Evolutionary conservation across 495 filamentous ascomycete species (phyloP).

Genomic region (Xylaria castorea): DNA sequence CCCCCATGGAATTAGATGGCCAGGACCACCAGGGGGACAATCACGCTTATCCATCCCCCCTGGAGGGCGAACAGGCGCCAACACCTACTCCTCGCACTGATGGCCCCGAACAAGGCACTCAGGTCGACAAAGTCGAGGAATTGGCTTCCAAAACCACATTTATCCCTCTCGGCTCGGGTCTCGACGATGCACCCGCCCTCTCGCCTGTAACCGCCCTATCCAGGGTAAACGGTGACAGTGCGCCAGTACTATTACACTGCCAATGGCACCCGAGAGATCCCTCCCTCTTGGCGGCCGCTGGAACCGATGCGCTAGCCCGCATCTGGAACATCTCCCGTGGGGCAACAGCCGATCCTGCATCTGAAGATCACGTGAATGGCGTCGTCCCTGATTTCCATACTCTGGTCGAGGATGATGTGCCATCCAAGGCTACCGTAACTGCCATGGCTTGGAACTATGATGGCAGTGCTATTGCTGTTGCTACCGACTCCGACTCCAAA

Average conservation of each 20-base stretch:
- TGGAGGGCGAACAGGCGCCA: slow-evolving; percentile 59
- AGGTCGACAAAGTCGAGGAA: slow-evolving; percentile 69
- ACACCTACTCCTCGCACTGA: slow-evolving; percentile 65
- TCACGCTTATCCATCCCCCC: slow-evolving; percentile 63
- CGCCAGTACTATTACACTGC: slow-evolving; percentile 68
- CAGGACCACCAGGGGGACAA: slow-evolving; percentile 52
- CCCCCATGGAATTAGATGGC: slow-evolving; percentile 65
- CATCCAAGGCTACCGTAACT: slow-evolving; percentile 56
- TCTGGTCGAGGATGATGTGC: slow-evolving; percentile 54
- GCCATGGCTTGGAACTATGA: slow-evolving; percentile 75
- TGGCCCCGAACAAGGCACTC: slow-evolving; percentile 73
- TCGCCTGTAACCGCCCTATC: slow-evolving; percentile 43
- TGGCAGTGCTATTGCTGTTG: slow-evolving; percentile 72
- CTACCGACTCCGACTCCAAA: slow-evolving; percentile 66
- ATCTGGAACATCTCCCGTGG: slow-evolving; percentile 74
- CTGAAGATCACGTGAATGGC: slow-evolving; percentile 55
- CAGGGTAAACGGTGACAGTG: slow-evolving; percentile 48
- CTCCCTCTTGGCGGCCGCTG: slow-evolving; percentile 74
- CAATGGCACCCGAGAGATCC: slow-evolving; percentile 81
- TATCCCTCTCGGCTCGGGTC: slow-evolving; percentile 59
- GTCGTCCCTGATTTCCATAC: slow-evolving; percentile 44
- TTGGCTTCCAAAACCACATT: slow-evolving; percentile 71
- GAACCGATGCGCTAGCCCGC: slow-evolving; percentile 77
- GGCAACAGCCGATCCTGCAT: slow-evolving; percentile 52
- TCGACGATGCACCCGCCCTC: slow-evolving; percentile 52